These are phyloP conservation scores for Alternaria alternata DNA, from an alignment of 2,329 filamentous ascomycete species.

Conservation along the genomic window DNA sequence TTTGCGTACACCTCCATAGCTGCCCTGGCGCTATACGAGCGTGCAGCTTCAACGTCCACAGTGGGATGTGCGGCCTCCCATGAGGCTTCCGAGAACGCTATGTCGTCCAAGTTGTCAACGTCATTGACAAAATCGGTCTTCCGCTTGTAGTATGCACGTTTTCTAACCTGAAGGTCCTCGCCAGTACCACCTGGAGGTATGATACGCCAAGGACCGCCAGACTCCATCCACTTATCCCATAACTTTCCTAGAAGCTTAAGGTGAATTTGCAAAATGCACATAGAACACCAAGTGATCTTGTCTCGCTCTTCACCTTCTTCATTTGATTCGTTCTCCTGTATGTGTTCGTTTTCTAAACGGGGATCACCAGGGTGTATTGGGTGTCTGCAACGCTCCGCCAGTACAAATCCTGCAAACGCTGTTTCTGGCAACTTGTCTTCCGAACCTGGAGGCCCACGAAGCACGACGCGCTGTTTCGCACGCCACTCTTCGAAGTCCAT, in stretches of 20 bases:
- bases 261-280: conserved; percentile 18
- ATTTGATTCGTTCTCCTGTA: not conserved
- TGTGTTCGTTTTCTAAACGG: not conserved
- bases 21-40: conserved; percentile 1
- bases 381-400: conserved; percentile 4
- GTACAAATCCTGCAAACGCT: not conserved
- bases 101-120: not conserved
- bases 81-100: conserved; percentile 2
- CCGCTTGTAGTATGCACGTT: conserved; percentile 10
- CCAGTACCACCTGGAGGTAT: not conserved
- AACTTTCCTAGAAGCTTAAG: conserved; percentile 12
- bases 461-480: not conserved
- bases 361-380: conserved; percentile 14
- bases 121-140: conserved; percentile 17
- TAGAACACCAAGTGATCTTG: conserved; percentile 5
- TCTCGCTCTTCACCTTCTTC: not conserved
- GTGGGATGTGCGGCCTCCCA: conserved; percentile 10
- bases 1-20: conserved; percentile 1
- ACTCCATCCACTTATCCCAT: conserved; percentile 7
- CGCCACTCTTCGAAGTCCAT: conserved; percentile 14
- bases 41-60: conserved; percentile 2
- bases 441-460: not conserved
- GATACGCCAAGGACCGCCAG: conserved; percentile 22
- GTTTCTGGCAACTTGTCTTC: not conserved
- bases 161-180: not conserved